phyloP scores from a whole-genome alignment of 345 rosid genomes.

The Mercurialis annua region DNA sequence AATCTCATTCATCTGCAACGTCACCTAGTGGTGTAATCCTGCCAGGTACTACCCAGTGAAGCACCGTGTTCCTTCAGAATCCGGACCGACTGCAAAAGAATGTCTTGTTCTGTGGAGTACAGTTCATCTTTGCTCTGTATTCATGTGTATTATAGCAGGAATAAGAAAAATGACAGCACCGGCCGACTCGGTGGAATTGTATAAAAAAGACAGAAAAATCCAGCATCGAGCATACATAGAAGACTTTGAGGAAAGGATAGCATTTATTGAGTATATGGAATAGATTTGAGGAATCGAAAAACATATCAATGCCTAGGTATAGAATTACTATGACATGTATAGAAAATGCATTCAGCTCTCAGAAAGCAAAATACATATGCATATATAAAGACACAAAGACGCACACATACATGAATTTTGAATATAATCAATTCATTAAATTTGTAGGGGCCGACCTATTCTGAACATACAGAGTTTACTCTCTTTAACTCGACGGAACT shows the following conservation, averaged over 20 bases:
- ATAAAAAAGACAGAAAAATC: neutral
- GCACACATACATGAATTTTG: too few species aligned
- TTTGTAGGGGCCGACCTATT: neutral
- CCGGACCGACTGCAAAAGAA: conserved; percentile 59
- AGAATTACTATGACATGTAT: neutral
- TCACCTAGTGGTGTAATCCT: conserved; percentile 17
- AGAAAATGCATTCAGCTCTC: neutral
- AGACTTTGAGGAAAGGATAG: neutral
- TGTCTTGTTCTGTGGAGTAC: conserved; percentile 60
- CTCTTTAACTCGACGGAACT: neutral
- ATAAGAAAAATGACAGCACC: neutral
- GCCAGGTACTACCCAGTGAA: conserved; percentile 48
- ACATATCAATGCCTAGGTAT: neutral
- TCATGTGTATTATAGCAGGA: conserved; percentile 4
- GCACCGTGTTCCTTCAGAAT: conserved; percentile 76
- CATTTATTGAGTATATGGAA: too few species aligned
- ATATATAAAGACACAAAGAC: too few species aligned
- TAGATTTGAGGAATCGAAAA: neutral
- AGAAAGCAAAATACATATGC: too few species aligned
- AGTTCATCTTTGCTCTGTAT: conserved; percentile 67
- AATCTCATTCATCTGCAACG: neutral
- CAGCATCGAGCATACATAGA: neutral
- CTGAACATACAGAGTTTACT: neutral
- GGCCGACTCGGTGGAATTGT: neutral
- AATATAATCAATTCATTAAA: neutral